Evolutionary conservation across 2,329 filamentous ascomycete species (phyloP), one percentile per base, ranked within the genome.

Genomic region (Fusarium papillatum): DNA sequence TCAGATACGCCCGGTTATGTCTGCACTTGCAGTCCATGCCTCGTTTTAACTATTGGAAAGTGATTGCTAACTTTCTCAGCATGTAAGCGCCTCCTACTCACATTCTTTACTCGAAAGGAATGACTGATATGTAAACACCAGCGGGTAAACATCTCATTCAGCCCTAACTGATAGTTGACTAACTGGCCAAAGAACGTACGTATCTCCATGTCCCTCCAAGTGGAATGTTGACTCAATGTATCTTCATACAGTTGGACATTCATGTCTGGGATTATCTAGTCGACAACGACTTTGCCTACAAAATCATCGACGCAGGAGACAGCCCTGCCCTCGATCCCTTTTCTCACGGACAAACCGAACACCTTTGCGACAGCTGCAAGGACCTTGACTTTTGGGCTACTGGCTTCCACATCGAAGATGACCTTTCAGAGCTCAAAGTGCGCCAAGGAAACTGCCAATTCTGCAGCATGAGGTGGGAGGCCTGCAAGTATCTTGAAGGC

Each of bases 401-500:
- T 1, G 19, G 31, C 1, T 59, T 68, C 17, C 48, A 55, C 11
- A 31, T 68, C 9, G 26, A 60, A 1, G 66, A 68, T n/a, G 29
- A 22, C 17, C 48, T 48, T 10, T n/a, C 22, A 13, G 66, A 57
- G 5, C 48, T 68, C 11, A 64, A 68, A 10, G 8, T 4, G 2
- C 34, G 24, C 7, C 11, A 29, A 16, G 24, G 53, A n/a, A 19
- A 19, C 17, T 73, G 71, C 34, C 46, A 31, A 3, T 68, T 70
- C 26, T 73, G 71, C 9, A 19, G 26, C 9, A 64, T 73, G 64
- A 68, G 64, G 19, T 73, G 71, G 71, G 55, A 66, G 17, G 64
- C 31, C 1, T 68, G 60, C 38, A 71, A 73, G 5, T 36, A 70
- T 66, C 64, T 68, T 8, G 64, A 64, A 38, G 22, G 26, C 4